These are phyloP conservation scores for Adansonia digitata DNA, from an alignment of 345 rosid species.

Conservation along the genomic window DNA sequence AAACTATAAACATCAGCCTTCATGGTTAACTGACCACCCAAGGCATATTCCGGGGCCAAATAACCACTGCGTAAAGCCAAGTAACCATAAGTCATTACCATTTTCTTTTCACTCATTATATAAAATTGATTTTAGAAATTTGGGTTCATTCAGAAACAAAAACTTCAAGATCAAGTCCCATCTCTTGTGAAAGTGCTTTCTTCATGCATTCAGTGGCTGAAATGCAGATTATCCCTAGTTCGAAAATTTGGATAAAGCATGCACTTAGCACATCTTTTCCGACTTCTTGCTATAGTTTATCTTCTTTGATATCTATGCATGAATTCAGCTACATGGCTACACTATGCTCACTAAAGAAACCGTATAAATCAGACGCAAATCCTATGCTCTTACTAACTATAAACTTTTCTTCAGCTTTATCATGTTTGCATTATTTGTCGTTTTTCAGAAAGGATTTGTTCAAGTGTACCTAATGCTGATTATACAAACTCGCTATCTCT, in stretches of 20 bases:
- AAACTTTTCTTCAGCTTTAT: not conserved
- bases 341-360: not conserved
- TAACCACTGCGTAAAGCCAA: constrained; percentile 50
- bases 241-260: not conserved
- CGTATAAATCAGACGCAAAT: not conserved
- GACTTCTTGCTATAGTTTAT: not conserved
- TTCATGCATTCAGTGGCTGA: not conserved
- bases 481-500: not conserved
- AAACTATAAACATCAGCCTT: constrained; percentile 79
- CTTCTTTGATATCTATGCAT: not conserved
- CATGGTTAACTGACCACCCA: constrained; percentile 65
- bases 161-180: not conserved
- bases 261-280: not conserved
- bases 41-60: constrained; percentile 72
- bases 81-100: not conserved
- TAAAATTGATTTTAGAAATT: not conserved
- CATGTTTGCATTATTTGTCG: not conserved
- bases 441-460: not conserved
- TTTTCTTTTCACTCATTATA: not conserved
- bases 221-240: not conserved
- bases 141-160: not conserved
- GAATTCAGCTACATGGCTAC: not conserved
- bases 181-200: not conserved
- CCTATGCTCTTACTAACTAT: not conserved
- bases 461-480: not conserved